Evolutionary conservation across 768 basidiomycete species (phyloP).

Genomic region (Collybia nuda): DNA sequence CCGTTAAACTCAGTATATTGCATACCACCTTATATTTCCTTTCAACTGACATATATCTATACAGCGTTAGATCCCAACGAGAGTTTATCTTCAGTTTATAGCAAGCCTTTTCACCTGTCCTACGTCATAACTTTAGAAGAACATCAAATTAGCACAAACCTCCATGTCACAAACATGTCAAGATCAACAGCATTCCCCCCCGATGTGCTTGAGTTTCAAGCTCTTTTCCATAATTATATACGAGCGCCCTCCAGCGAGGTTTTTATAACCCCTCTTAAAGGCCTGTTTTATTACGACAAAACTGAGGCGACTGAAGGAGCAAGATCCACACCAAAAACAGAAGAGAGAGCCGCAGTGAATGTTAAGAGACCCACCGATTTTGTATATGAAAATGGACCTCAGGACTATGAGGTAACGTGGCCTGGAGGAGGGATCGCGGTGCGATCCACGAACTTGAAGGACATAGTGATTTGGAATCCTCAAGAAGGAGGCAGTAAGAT

Average conservation of each 20-base stretch:
- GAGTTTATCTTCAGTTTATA: slow-evolving; percentile 57
- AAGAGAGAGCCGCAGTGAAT: slow-evolving; percentile 62
- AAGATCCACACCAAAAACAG: slow-evolving; percentile 49
- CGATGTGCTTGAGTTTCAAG: slow-evolving; percentile 79
- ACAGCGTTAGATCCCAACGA: slow-evolving; percentile 65
- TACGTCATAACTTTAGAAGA: slow-evolving; percentile 82
- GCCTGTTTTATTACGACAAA: slow-evolving; percentile 78
- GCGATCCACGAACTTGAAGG: slow-evolving; percentile 56
- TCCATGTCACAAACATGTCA: slow-evolving; percentile 78
- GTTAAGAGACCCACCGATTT: slow-evolving; percentile 70
- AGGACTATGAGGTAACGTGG: slow-evolving; percentile 61
- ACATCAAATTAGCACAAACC: slow-evolving; percentile 72
- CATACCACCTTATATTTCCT: not conserved
- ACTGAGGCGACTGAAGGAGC: slow-evolving; percentile 57
- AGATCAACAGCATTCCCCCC: slow-evolving; percentile 32
- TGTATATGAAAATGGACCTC: slow-evolving; percentile 68
- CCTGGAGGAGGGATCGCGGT: slow-evolving; percentile 54
- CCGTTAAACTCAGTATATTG: slow-evolving; percentile 72
- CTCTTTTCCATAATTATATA: slow-evolving; percentile 91
- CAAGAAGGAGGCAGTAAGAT: slow-evolving; percentile 71
- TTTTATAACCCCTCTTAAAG: slow-evolving; percentile 63
- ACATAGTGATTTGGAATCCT: slow-evolving; percentile 97
- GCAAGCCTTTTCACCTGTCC: slow-evolving; percentile 64
- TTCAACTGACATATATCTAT: slow-evolving; percentile 5
- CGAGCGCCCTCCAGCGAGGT: slow-evolving; percentile 59